Evolutionary conservation across 345 rosid genomes (phyloP).

Genomic region (Melastoma malabathricum): DNA sequence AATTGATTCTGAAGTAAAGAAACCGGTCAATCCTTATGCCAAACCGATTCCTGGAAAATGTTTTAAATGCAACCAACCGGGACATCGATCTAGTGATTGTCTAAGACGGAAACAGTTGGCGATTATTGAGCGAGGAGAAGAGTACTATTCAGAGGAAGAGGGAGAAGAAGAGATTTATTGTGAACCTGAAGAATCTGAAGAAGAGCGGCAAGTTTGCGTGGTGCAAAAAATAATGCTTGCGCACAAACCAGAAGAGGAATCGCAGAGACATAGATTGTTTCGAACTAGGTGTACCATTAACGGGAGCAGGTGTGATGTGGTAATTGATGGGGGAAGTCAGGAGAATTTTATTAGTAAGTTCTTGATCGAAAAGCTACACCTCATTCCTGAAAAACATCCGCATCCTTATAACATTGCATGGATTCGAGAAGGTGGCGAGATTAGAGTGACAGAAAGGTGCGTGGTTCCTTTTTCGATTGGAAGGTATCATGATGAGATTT

Average conservation of each 20-base stretch:
- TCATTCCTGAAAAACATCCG: not conserved
- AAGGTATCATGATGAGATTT: not conserved
- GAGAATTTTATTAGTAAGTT: not conserved
- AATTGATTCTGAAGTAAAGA: rapidly evolving
- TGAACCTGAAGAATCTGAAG: not conserved
- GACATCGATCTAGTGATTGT: not conserved
- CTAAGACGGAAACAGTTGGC: not conserved
- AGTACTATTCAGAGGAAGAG: not conserved
- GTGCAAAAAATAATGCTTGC: not conserved
- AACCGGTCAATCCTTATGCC: not conserved
- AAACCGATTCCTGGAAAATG: not conserved
- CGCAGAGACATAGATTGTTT: not conserved
- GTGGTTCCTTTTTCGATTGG: not conserved
- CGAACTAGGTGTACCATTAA: not conserved
- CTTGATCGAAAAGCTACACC: not conserved
- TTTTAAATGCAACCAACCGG: not conserved
- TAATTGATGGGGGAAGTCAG: not conserved
- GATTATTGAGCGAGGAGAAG: not conserved
- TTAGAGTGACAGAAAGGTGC: not conserved
- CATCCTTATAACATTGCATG: not conserved
- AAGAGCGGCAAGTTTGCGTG: no score
- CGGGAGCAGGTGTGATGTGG: not conserved
- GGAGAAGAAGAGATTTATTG: not conserved
- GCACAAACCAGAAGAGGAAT: rapidly evolving
- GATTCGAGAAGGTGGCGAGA: not conserved